Evolutionary conservation across 2,329 filamentous ascomycete genomes (phyloP).

Genomic region (Talaromyces sp.): DNA sequence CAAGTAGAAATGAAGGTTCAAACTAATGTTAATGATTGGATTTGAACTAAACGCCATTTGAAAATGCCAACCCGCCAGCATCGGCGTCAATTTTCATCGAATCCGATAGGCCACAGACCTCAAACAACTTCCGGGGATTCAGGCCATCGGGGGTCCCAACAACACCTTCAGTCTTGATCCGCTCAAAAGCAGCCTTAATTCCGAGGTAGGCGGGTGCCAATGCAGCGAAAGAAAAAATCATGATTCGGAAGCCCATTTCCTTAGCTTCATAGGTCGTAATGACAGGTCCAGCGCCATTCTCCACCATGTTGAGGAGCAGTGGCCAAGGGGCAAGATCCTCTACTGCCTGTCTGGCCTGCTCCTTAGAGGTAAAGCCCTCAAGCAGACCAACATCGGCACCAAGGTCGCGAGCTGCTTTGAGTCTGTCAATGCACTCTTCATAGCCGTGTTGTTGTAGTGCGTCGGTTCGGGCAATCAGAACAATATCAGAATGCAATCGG

Average conservation of each 20-base stretch:
- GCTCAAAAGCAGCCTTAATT: conserved; percentile 32
- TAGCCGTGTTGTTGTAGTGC: conserved; percentile 28
- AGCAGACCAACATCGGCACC: conserved; percentile 40
- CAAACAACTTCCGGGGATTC: conserved; percentile 36
- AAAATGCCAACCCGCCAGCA: conserved; percentile 32
- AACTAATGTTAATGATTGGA: neutral
- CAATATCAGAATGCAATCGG: conserved; percentile 36
- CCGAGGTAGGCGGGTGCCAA: conserved; percentile 33
- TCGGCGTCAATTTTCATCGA: conserved; percentile 35
- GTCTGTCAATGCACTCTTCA: conserved; percentile 33
- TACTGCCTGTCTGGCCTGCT: conserved; percentile 32
- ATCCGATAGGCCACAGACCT: conserved; percentile 40
- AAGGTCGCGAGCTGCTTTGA: conserved; percentile 34
- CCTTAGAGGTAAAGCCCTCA: conserved; percentile 35
- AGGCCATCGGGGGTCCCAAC: conserved; percentile 24
- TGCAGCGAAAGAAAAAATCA: conserved; percentile 39
- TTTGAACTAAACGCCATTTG: conserved; percentile 4
- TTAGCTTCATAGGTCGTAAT: conserved; percentile 33
- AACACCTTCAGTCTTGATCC: conserved; percentile 22
- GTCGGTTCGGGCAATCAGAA: conserved; percentile 42
- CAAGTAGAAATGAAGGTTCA: neutral
- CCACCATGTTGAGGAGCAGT: conserved; percentile 42
- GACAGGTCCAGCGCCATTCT: conserved; percentile 38
- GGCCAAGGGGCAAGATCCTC: conserved; percentile 35
- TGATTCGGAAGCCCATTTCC: conserved; percentile 38